Percentiles rank a stretch among this genome's conserved stretches.
Conservation (phyloP, 139 green algal genomes). For the Asterochloris erici region DNA sequence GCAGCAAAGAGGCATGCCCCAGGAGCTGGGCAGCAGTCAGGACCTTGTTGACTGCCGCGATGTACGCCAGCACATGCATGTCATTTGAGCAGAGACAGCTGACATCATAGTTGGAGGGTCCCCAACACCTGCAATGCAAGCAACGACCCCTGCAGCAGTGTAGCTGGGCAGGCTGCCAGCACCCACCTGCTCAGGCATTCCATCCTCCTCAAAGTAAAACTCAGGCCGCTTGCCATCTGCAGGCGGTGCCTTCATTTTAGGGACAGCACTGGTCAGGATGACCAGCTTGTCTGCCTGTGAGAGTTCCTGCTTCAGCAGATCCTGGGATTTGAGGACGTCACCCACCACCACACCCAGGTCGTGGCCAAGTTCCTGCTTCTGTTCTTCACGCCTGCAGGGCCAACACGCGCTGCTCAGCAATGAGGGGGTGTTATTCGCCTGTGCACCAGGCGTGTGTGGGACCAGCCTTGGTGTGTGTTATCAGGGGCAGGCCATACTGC, state of each 20-base stretch:
- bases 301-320: conserved; percentile 26
- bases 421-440: neutral
- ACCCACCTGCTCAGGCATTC: conserved; percentile 43
- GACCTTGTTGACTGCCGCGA: neutral
- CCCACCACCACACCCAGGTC: neutral
- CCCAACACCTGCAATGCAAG: neutral
- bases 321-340: conserved; percentile 13
- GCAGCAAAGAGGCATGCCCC: neutral
- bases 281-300: conserved; percentile 43
- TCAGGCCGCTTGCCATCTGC: conserved; percentile 20
- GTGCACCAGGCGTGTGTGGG: neutral
- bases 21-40: neutral
- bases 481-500: too few relatives aligned
- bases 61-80: neutral
- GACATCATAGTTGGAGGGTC: neutral
- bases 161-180: neutral
- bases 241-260: conserved; percentile 22
- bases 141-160: neutral
- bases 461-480: too few relatives aligned
- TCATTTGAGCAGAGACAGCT: neutral
- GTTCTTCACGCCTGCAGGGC: neutral
- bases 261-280: conserved; percentile 35
- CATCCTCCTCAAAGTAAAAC: conserved; percentile 44
- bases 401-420: neutral
- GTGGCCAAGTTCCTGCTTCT: neutral